Base-by-base conservation (phyloP, 2,329 filamentous ascomycete species). In the Phaeosphaeriaceae sp. region DNA sequence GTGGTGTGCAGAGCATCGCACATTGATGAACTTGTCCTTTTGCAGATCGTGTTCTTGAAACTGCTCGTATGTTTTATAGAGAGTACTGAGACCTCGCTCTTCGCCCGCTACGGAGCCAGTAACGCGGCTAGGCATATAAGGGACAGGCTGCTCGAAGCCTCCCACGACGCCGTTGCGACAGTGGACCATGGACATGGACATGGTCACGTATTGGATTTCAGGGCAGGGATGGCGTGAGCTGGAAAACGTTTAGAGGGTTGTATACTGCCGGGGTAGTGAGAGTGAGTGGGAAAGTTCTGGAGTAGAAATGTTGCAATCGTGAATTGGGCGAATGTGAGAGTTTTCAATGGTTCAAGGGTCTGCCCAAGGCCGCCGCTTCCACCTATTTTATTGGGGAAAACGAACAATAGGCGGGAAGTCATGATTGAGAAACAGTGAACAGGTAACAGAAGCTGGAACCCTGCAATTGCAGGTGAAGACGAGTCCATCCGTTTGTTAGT, bases 21-120 rank as follows among this genome's bases (percentile, higher is more conserved):
- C 77, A 53, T 72, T 63, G 33, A 80, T 66, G 27, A 80, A 66
- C 7, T 62, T 61, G 19, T 70, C 68, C 57, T 74, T 79, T 24
- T 71, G 64, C 7, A 60, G 58, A 15, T 79, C 75, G 42, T 66
- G 54, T 5, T 53, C 56, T 44, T 73, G 68, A 10, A 78, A 48
- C 17, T 71, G 56, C n/a, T 74, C 69, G 31, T 72, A 72, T 36
- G 76, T 76, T 25, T 61, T 56, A 62, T 68, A 74, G 13, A 79
- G 49, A 10, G 56, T 49, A 11, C 51, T 51, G 15, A 66, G 45
- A 17, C 68, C 58, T 2, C 31, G n/a, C 10, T 52, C 58, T 11
- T 33, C 25, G 25, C 53, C 54, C 20, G 46, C 20, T 24, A 22
- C 21, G 1, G 52, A 48, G 31, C n/a, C 20, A 20, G 27, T 33